A percentile compares a stretch with the other conserved stretches of the same genome.
These are phyloP conservation scores for Peniophora sp. DNA, from an alignment of 1,284 basidiomycete species.

Conservation along the genomic window DNA sequence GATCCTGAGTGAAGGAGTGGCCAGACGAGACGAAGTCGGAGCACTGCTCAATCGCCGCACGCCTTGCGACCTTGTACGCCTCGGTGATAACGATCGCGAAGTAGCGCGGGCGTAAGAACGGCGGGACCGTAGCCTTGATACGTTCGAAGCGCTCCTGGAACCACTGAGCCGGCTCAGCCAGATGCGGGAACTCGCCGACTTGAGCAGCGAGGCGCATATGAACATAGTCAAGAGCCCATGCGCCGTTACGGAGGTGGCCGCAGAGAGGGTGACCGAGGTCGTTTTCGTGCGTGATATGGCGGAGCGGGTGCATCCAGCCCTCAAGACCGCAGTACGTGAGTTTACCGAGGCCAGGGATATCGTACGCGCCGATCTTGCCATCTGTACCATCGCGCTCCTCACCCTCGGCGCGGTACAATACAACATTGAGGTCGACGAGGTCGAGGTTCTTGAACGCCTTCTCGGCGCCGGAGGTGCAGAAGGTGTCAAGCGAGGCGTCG, in stretches of 20 bases:
- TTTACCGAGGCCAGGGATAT: conserved; percentile 65
- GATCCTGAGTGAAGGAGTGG: conserved; percentile 82
- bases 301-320: conserved; percentile 89
- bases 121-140: conserved; percentile 66
- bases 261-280: conserved; percentile 90
- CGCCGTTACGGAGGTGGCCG: conserved; percentile 76
- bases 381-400: conserved; percentile 85
- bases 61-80: conserved; percentile 85
- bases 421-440: conserved; percentile 81
- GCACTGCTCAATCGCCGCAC: conserved; percentile 75
- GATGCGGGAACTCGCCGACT: conserved; percentile 30
- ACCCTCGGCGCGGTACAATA: conserved; percentile 78
- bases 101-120: conserved; percentile 89
- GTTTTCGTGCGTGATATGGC: conserved; percentile 78
- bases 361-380: conserved; percentile 70
- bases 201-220: conserved; percentile 65
- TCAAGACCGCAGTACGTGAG: conserved; percentile 88
- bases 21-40: conserved; percentile 82
- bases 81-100: conserved; percentile 86
- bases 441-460: conserved; percentile 71
- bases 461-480: conserved; percentile 62
- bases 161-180: conserved; percentile 72
- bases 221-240: conserved; percentile 88
- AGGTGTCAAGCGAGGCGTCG: conserved; percentile 58
- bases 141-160: conserved; percentile 77